Base-by-base conservation (phyloP, 2,329 filamentous ascomycete genomes). In the Diaporthe humulicola region DNA sequence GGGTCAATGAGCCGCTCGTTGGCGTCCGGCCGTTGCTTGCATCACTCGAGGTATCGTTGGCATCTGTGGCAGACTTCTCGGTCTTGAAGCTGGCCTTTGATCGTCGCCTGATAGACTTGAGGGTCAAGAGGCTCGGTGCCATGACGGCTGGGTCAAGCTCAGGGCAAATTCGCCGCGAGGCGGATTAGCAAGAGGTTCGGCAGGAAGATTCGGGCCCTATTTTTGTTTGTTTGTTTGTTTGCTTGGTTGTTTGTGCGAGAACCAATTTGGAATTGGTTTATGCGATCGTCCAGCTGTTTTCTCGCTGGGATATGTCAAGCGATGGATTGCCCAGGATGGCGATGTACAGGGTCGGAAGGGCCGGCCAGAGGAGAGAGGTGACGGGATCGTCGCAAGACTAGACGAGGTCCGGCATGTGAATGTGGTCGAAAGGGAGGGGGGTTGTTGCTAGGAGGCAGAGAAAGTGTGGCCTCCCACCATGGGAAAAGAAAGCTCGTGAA, bases 31-130 rank as follows among this genome's bases (percentile, higher is more conserved):
- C 89, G 79, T 90, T 88, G 80, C 87, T 89, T 54, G 88, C 89
- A 81, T 91, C 90, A 82, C 90, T 92, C 61, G 90, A 90, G 12
- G 88, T 88, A 79, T 93, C 90, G 64, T 88, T 90, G 54, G 72
- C 73, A 38, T 75, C 74, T 50, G 66, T 75, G 57, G 74, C 64
- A 22, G 91, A 91, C 76, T 87, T 88, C 54, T 90, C 89, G 64
- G 91, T 92, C 75, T 90, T 91, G 84, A 95, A 93, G 86, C 92
- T 95, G 76, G 92, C 90, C 83, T 89, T 93, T 73, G 94, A 97
- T 79, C 93, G 92, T 79, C 94, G 91, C 79, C 94, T 93, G 73
- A 98, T 85, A 81, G 93, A 92, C 84, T 91, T 94, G 80, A 90
- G 83, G 78, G 83, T 89, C 76, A 97, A 88, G 81, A 97, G 94